Evolutionary conservation across 495 filamentous ascomycete species (phyloP).

Genomic region (Hamigera avellanea): DNA sequence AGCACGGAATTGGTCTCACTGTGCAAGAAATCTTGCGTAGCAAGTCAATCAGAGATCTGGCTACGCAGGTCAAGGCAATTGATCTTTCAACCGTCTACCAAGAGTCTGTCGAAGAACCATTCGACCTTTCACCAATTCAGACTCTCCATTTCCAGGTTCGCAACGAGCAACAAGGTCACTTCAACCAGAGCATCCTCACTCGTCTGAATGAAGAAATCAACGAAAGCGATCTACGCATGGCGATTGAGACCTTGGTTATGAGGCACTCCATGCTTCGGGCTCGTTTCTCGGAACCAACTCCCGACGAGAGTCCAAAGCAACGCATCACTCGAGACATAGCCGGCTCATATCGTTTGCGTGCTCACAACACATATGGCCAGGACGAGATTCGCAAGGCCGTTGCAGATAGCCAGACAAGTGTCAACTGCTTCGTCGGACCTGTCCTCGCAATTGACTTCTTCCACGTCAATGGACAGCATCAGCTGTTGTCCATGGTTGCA

Average conservation of each 20-base stretch:
- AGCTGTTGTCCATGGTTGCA: conserved; percentile 50
- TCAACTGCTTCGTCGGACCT: conserved; percentile 33
- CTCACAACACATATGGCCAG: conserved; percentile 11
- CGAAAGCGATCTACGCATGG: conserved; percentile 34
- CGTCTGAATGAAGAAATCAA: conserved; percentile 39
- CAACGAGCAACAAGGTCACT: conserved; percentile 49
- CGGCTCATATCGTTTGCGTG: conserved; percentile 24
- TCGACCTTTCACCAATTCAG: conserved; percentile 63
- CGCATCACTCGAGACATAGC: conserved; percentile 24
- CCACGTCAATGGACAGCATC: conserved; percentile 28
- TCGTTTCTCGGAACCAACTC: conserved; percentile 36
- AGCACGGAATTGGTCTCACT: conserved; percentile 39
- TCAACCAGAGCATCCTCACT: conserved; percentile 60
- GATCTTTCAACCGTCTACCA: conserved; percentile 19
- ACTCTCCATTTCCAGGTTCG: conserved; percentile 51
- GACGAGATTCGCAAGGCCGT: conserved; percentile 19
- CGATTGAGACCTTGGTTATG: conserved; percentile 45
- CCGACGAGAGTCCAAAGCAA: conserved; percentile 20
- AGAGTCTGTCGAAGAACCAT: conserved; percentile 35
- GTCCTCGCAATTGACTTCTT: conserved; percentile 37
- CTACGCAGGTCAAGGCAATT: conserved; percentile 20
- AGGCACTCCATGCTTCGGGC: conserved; percentile 66
- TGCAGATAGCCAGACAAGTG: conserved; percentile 28
- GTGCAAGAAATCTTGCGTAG: conserved; percentile 40
- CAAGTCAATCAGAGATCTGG: conserved; percentile 33